Conservation (phyloP, 306 rosid species). For the Sindora glabra region DNA sequence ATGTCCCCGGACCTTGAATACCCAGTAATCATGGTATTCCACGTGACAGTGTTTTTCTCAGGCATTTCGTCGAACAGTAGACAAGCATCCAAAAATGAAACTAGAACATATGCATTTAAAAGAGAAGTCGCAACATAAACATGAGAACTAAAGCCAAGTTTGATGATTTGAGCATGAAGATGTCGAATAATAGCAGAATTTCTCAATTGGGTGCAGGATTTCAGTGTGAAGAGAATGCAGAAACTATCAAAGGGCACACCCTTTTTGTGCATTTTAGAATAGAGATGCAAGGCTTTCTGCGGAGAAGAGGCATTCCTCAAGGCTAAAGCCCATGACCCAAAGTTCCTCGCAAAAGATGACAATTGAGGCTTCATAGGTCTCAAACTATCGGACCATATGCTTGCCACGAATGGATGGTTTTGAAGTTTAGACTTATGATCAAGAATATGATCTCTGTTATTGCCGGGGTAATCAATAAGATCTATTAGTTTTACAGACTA, state of each 20-base stretch:
- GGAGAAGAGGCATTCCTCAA: slow-evolving; percentile 46
- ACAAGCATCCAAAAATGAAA: slow-evolving; percentile 33
- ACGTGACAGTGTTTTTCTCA: slow-evolving; percentile 30
- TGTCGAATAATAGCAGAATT: slow-evolving; percentile 23
- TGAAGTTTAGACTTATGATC: too few species aligned
- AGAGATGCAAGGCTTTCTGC: slow-evolving; percentile 25
- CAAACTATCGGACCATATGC: too few species aligned
- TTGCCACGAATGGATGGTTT: too few species aligned
- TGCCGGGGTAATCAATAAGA: too few species aligned
- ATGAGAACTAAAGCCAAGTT: slow-evolving; percentile 45
- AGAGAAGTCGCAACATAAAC: slow-evolving; percentile 42
- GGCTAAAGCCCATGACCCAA: slow-evolving; percentile 46
- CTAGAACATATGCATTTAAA: slow-evolving; percentile 9
- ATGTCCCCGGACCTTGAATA: slow-evolving; percentile 35
- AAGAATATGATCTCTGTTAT: too few species aligned
- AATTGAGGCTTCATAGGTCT: slow-evolving; percentile 12
- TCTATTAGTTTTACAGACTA: too few species aligned
- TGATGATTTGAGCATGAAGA: slow-evolving; percentile 51
- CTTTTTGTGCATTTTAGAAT: slow-evolving; percentile 35
- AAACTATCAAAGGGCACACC: slow-evolving; percentile 28
- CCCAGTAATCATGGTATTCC: slow-evolving; percentile 59
- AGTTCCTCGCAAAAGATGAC: slow-evolving; percentile 10
- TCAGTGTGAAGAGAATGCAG: slow-evolving; percentile 46
- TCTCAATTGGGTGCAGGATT: slow-evolving; percentile 37
- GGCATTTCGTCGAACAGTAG: slow-evolving; percentile 61